Evolutionary conservation across 2,329 filamentous ascomycete genomes (phyloP), one percentile per base, ranked within the genome.

Genomic region (Fusarium luffae): DNA sequence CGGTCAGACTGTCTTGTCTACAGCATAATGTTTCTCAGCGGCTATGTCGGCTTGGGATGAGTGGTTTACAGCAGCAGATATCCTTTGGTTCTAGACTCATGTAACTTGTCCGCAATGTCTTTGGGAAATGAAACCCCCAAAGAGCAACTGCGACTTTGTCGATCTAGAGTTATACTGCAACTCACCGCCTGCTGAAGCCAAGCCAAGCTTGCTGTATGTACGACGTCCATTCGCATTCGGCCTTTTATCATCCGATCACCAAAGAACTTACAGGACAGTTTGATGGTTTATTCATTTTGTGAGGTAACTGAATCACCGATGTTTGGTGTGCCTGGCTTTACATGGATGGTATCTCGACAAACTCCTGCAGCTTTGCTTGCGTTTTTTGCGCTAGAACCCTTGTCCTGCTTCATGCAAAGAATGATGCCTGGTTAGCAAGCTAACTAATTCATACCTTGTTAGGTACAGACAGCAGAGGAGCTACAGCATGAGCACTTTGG

Each of bases 201-300:
- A 55, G 62, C 54, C 62, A 62, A 65, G 54, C 41, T 46, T 48
- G 41, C 23, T 32, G 25, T 41, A 27, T 34, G n/a, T 30, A 27
- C 30, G 14, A 19, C 34, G 11, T 27, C 21, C 18, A 40, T 58
- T 62, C 41, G 19, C 18, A 42, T 58, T 62, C 41, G 19, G 42
- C 41, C 11, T 51, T 43, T 55, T 46, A 40, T 63, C 37, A 47
- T 56, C 28, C 42, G 37, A 61, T 67, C 37, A 54, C 21, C 42
- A 44, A 32, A 32, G n/a, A 18, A 42, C 19, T 19, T 51, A 41
- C 51, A 58, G 49, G 40, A 48, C 51, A 40, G 46, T 14, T 41
- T 16, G 37, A 42, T 43, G 30, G 28, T 59, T 72, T 74, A 63
- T 72, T 74, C 69, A 74, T 74, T 66, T 40, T 52, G 60, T 75